Conservation (phyloP, 257 asterid genomes). For the Gynochthodes officinalis region DNA sequence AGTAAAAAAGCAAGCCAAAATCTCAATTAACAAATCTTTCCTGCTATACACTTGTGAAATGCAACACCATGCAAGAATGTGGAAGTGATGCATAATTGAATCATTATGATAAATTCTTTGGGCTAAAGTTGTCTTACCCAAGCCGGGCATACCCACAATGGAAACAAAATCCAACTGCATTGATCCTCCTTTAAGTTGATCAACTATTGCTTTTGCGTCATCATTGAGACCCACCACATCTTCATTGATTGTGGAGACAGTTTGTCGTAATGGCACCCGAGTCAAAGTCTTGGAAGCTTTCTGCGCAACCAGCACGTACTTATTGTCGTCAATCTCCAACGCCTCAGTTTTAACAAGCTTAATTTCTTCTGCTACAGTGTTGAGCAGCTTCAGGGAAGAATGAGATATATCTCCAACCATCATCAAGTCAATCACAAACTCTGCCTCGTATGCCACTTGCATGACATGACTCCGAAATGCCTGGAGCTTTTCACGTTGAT, state of each 20-base stretch:
- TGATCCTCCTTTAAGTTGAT: neutral
- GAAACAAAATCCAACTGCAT: neutral
- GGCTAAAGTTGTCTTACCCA: conserved; percentile 11
- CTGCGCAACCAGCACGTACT: too few relatives aligned
- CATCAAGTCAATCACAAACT: too few relatives aligned
- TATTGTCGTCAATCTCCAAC: too few relatives aligned
- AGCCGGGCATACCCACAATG: conserved; percentile 10
- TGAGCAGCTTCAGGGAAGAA: too few relatives aligned
- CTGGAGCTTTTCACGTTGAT: neutral
- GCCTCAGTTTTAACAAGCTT: too few relatives aligned
- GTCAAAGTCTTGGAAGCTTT: too few relatives aligned
- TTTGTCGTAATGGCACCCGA: too few relatives aligned
- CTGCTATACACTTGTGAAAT: neutral
- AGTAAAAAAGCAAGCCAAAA: neutral
- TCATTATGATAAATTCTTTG: neutral
- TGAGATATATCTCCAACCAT: too few relatives aligned
- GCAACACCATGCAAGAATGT: neutral
- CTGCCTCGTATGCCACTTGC: too few relatives aligned
- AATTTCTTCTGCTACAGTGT: too few relatives aligned
- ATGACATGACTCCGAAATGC: neutral
- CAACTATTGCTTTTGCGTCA: neutral
- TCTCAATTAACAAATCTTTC: neutral
- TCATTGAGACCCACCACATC: conserved; percentile 1
- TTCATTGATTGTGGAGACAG: neutral
- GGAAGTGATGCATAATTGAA: neutral